Percentiles rank a stretch among this genome's conserved stretches.
Evolutionary conservation across 768 basidiomycete genomes (phyloP).

Genomic region (Suillus luteus): DNA sequence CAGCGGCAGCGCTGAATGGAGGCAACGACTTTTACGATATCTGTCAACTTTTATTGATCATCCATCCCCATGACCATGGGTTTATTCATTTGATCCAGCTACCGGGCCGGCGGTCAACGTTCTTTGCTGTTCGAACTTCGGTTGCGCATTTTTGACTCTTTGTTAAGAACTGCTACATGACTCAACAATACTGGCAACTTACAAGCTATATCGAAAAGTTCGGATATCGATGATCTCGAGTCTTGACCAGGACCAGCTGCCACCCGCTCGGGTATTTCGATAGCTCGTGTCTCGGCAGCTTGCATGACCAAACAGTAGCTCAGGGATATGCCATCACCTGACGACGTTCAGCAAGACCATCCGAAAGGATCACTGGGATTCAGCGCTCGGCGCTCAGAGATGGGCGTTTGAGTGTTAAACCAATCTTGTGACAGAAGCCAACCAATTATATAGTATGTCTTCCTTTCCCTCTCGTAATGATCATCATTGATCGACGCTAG

Average conservation of each 20-base stretch:
- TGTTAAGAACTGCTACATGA: background rate
- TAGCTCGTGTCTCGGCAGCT: background rate
- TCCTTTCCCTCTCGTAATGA: background rate
- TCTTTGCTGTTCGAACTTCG: background rate
- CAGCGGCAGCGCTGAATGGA: background rate
- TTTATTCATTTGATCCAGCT: background rate
- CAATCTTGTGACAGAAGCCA: background rate
- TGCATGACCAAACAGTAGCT: no score
- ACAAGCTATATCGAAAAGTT: background rate
- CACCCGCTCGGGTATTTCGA: background rate
- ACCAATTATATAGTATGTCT: no score
- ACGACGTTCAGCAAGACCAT: background rate
- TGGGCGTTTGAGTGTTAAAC: background rate
- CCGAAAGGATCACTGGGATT: background rate
- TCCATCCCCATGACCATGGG: background rate
- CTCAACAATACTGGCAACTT: background rate
- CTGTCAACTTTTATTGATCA: background rate
- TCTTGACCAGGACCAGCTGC: background rate
- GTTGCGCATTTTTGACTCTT: background rate
- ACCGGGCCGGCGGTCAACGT: background rate
- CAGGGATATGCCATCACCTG: background rate
- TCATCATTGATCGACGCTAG: background rate
- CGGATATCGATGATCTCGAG: background rate
- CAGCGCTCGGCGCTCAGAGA: background rate
- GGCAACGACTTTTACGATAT: background rate